Evolutionary conservation across 805 yeast species (phyloP), one percentile per base, ranked within the genome.

Genomic region (Candida glaebosa): DNA sequence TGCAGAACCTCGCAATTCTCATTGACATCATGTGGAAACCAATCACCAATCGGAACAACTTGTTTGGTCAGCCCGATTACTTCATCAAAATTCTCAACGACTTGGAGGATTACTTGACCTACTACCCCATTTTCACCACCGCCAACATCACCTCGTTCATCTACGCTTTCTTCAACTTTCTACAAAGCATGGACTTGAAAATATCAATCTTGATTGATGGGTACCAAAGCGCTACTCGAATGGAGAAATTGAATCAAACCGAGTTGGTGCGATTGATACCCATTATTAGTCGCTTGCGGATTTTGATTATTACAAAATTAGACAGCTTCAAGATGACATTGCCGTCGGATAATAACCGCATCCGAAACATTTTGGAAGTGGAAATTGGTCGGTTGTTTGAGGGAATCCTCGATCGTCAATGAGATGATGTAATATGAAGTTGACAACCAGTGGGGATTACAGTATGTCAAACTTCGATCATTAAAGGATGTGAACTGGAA

Each of bases 301-400:
- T 67, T 5, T 38, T 53, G 20, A 50, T 68, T 3, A 57, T 65
- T 2, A 40, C 56, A 2, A 57, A 57, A 37, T 31, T 65, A 9
- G 65, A 60, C 3, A 40, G 46, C 2, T 31, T 52, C 8, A 50
- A 45, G 14, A 35, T 19, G 22, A 41, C 40, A 28, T 43, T 42
- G 18, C 44, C 36, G 25, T 6, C 31, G 47, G 36, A 45, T 42
- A 24, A 40, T 9, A 38, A 39, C 5, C 41, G 35, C 19, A 31
- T 50, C 18, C 28, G 48, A 35, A 54, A 60, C 37, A 32, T 56
- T 1, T 42, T 65, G 19, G 73, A 69, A 28, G 53, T 61, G 14
- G 73, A 68, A 47, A 52, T 64, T 9, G 63, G 71, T 16, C 51
- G 65, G 17, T 40, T 69, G 2, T 67, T 69, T 40, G 71, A 69